phyloP scores from a whole-genome alignment of 2,329 filamentous ascomycete species.

The Cercospora zeae-maydis region DNA sequence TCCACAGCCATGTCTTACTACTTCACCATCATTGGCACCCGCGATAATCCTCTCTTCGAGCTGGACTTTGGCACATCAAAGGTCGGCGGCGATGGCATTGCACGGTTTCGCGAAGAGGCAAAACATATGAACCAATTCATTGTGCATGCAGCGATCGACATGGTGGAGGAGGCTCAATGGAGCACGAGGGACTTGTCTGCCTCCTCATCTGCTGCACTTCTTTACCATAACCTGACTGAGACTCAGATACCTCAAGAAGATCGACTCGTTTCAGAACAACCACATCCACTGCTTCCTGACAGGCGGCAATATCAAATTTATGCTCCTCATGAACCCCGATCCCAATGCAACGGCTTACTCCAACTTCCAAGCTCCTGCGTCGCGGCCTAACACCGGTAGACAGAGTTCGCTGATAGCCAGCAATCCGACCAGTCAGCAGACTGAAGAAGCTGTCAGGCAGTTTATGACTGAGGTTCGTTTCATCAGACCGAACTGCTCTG shows the following conservation, averaged over 20 bases:
- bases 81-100: conserved; percentile 86
- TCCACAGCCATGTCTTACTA: conserved; percentile 80
- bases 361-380: conserved; percentile 30
- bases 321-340: conserved; percentile 82
- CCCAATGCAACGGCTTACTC: conserved; percentile 36
- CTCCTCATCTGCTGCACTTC: neutral
- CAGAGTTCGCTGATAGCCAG: conserved; percentile 38
- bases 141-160: conserved; percentile 87
- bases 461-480: conserved; percentile 71
- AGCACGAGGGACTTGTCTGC: conserved; percentile 74
- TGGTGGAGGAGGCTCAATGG: conserved; percentile 97
- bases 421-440: conserved; percentile 83
- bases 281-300: conserved; percentile 91
- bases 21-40: conserved; percentile 92
- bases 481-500: neutral
- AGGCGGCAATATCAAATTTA: conserved; percentile 85
- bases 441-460: conserved; percentile 90
- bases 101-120: conserved; percentile 83
- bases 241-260: conserved; percentile 84
- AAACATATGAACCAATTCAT: conserved; percentile 97
- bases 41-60: conserved; percentile 94
- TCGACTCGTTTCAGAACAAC: conserved; percentile 95
- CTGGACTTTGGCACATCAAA: conserved; percentile 96
- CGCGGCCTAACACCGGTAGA: conserved; percentile 31
- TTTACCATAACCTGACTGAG: neutral